A percentile compares a stretch with the other conserved stretches of the same genome.
Evolutionary conservation across 2,329 filamentous ascomycete species (phyloP).

Genomic region (Nothomitra cinnamomea): DNA sequence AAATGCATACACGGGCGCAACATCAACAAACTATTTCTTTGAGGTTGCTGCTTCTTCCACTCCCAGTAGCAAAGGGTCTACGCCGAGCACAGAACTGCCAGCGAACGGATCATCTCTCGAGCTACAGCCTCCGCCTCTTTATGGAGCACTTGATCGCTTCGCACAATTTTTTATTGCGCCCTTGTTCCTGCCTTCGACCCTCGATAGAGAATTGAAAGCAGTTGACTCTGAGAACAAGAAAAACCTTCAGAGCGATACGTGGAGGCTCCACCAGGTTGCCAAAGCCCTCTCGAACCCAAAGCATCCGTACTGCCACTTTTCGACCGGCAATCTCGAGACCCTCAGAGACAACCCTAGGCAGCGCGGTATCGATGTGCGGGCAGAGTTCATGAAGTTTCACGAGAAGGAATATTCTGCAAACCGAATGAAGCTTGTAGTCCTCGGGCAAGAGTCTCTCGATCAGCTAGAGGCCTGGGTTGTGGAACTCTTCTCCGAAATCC

Average conservation of each 20-base stretch:
- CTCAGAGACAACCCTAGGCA: slow-evolving; percentile 69
- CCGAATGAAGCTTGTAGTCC: slow-evolving; percentile 76
- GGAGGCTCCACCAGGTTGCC: slow-evolving; percentile 74
- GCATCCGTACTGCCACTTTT: slow-evolving; percentile 83
- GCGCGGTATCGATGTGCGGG: slow-evolving; percentile 65
- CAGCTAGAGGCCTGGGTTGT: slow-evolving; percentile 69
- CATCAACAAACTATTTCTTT: slow-evolving; percentile 96
- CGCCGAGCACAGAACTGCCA: slow-evolving; percentile 13
- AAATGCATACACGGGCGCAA: slow-evolving; percentile 86
- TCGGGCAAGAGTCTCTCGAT: slow-evolving; percentile 69
- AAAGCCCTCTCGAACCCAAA: slow-evolving; percentile 76
- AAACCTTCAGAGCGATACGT: slow-evolving; percentile 79
- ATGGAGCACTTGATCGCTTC: slow-evolving; percentile 76
- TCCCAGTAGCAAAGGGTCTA: slow-evolving; percentile 18
- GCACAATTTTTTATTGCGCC: slow-evolving; percentile 87
- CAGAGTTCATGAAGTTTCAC: slow-evolving; percentile 88
- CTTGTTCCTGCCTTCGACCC: slow-evolving; percentile 65
- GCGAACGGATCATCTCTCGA: slow-evolving; percentile 6
- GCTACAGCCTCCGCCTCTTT: slow-evolving; percentile 38
- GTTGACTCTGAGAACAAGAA: slow-evolving; percentile 97
- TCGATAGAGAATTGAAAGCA: slow-evolving; percentile 74
- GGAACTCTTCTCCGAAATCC: slow-evolving; percentile 65
- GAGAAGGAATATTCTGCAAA: slow-evolving; percentile 83
- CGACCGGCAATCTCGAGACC: slow-evolving; percentile 74
- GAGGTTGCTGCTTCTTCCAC: slow-evolving; percentile 69